Evolutionary conservation across 164 flowering plant species (phyloP).

Genomic region (Pachysandra terminalis): DNA sequence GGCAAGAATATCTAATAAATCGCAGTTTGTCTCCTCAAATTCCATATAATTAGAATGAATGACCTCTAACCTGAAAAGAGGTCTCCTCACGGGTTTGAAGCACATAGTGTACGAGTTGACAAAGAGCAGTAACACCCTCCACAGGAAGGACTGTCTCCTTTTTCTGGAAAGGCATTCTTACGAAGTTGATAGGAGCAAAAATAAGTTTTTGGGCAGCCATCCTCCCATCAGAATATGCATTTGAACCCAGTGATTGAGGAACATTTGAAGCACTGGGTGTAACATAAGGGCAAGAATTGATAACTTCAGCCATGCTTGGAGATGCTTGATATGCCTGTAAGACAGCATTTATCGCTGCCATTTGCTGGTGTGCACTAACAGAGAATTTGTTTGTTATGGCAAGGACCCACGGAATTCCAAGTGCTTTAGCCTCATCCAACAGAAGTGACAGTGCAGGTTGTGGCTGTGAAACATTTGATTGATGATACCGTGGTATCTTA

Average conservation of each 20-base stretch:
- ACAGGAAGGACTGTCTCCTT: conserved; percentile 64
- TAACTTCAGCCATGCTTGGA: conserved; percentile 51
- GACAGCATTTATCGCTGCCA: conserved; percentile 59
- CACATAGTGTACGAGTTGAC: conserved; percentile 64
- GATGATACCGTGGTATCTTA: conserved; percentile 54
- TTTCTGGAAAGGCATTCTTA: conserved; percentile 73
- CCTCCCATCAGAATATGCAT: conserved; percentile 31
- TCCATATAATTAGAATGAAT: neutral
- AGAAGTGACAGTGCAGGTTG: conserved; percentile 79
- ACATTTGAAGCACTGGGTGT: conserved; percentile 50
- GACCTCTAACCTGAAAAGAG: conserved; percentile 57
- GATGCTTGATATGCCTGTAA: conserved; percentile 75
- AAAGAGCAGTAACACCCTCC: conserved; percentile 67
- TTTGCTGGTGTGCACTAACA: conserved; percentile 93
- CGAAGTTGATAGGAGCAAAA: conserved; percentile 61
- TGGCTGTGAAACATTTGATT: conserved; percentile 37
- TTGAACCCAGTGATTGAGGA: conserved; percentile 40
- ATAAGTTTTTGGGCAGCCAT: conserved; percentile 42
- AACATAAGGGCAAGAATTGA: conserved; percentile 88
- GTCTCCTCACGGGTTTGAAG: conserved; percentile 75
- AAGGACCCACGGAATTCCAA: conserved; percentile 92
- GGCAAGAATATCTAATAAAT: neutral
- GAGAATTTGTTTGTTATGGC: conserved; percentile 93
- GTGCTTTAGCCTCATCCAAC: conserved; percentile 82
- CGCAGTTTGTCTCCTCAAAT: neutral